These are phyloP conservation scores for Phylloporus sp. DNA, from an alignment of 768 basidiomycete genomes.

Conservation along the genomic window DNA sequence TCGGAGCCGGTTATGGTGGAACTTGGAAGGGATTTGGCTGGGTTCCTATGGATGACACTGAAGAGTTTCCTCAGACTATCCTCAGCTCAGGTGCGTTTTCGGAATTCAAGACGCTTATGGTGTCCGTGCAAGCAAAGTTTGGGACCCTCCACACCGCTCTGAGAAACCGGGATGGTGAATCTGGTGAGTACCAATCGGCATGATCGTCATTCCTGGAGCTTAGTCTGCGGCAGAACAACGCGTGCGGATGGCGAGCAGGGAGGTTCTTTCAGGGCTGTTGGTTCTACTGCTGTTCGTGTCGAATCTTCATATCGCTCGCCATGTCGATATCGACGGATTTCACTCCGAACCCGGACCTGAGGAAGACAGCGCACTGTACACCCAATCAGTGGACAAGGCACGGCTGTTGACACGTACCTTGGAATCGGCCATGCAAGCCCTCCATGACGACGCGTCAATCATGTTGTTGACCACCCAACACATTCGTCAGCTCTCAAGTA, in stretches of 20 bases:
- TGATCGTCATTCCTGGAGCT: neutral
- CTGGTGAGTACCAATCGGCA: conserved; percentile 20
- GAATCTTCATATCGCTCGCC: conserved; percentile 72
- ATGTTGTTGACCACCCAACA: conserved; percentile 56
- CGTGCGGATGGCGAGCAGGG: conserved; percentile 40
- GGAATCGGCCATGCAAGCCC: conserved; percentile 63
- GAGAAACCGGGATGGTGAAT: conserved; percentile 17
- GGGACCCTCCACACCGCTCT: conserved; percentile 26
- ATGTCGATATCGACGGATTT: conserved; percentile 79
- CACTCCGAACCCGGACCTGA: conserved; percentile 41
- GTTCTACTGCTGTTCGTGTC: conserved; percentile 54
- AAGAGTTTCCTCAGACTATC: conserved; percentile 41
- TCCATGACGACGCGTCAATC: conserved; percentile 66
- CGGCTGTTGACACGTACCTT: conserved; percentile 61
- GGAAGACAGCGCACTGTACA: conserved; percentile 48
- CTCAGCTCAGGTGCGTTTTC: conserved; percentile 49
- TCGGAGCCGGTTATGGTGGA: conserved; percentile 72
- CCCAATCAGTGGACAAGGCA: conserved; percentile 64
- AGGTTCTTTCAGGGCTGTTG: conserved; percentile 51
- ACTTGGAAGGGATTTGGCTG: conserved; percentile 86
- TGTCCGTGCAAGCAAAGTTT: conserved; percentile 49
- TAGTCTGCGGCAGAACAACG: conserved; percentile 19
- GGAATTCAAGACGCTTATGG: conserved; percentile 47
- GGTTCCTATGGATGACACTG: conserved; percentile 51
- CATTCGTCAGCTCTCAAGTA: conserved; percentile 16